phyloP scores from a whole-genome alignment of 2,329 filamentous ascomycete genomes.

The Tolypocladium endophyticum region DNA sequence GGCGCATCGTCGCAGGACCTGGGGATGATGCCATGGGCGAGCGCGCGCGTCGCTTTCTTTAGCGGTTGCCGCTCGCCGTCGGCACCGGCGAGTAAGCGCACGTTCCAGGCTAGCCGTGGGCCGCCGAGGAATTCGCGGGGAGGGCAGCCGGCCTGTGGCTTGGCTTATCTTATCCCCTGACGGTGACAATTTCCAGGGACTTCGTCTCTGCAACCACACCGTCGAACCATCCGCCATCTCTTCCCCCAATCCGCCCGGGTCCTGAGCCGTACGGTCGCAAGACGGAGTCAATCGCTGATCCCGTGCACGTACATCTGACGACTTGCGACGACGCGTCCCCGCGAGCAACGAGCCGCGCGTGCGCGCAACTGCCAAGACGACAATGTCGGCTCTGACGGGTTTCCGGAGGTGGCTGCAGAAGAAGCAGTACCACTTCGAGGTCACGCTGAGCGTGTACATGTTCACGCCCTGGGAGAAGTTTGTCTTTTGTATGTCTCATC shows the following conservation, averaged over 20 bases:
- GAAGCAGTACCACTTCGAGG: slow-evolving; percentile 97
- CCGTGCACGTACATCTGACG: background rate
- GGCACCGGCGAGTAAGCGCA: background rate
- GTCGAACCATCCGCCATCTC: background rate
- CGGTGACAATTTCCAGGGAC: background rate
- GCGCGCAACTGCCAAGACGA: slow-evolving; percentile 1
- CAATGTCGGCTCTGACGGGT: slow-evolving; percentile 30
- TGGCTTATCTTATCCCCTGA: background rate
- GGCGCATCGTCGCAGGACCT: background rate
- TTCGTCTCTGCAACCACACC: background rate
- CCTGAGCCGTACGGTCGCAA: background rate
- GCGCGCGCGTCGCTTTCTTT: background rate
- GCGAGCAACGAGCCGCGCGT: background rate
- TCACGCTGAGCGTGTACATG: slow-evolving; percentile 96
- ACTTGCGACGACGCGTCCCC: background rate
- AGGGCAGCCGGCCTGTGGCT: background rate
- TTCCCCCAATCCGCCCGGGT: background rate
- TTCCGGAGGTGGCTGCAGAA: slow-evolving; percentile 80
- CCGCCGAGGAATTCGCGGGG: background rate
- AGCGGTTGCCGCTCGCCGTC: background rate
- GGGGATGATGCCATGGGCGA: background rate
- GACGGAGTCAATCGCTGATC: background rate
- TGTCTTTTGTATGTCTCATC: slow-evolving; percentile 69
- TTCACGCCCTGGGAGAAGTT: slow-evolving; percentile 93
- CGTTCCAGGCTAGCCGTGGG: background rate